Evolutionary conservation across 2,329 filamentous ascomycete genomes (phyloP).

Genomic region (Pyrenochaeta sp.): DNA sequence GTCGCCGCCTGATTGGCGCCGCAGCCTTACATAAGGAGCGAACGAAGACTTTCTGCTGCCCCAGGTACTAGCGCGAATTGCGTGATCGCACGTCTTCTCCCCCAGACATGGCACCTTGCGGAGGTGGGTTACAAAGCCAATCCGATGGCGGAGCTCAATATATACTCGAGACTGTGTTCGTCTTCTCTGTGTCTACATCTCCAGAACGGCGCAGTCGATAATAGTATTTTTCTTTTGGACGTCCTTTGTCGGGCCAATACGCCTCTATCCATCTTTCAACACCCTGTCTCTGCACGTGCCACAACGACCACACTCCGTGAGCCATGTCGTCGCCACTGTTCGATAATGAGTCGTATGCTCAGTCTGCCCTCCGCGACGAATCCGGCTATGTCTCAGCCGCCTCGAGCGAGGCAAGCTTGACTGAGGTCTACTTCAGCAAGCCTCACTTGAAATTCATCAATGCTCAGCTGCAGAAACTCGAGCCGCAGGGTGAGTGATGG

Average conservation of each 20-base stretch:
- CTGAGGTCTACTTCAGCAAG: constrained; percentile 84
- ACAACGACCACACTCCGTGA: constrained; percentile 5
- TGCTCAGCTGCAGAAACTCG: constrained; percentile 83
- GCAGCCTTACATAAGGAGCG: constrained; percentile 28
- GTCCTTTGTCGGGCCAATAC: constrained; percentile 18
- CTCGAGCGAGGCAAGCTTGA: constrained; percentile 69
- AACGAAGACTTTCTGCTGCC: constrained; percentile 31
- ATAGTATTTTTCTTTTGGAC: constrained; percentile 29
- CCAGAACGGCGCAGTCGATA: constrained; percentile 29
- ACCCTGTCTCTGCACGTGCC: constrained; percentile 33
- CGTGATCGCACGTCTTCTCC: constrained; percentile 45
- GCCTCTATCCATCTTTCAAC: constrained; percentile 14
- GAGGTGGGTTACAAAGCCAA: constrained; percentile 41
- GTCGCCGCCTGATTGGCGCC: constrained; percentile 28
- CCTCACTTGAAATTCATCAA: constrained; percentile 92
- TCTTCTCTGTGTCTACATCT: constrained; percentile 21
- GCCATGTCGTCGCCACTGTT: constrained; percentile 42
- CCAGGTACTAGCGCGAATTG: constrained; percentile 41
- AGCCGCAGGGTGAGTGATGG: constrained; percentile 70
- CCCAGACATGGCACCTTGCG: constrained; percentile 36
- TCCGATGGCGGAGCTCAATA: constrained; percentile 39
- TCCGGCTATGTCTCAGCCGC: constrained; percentile 84
- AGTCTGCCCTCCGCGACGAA: constrained; percentile 61
- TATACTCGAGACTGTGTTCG: constrained; percentile 33
- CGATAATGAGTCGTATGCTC: constrained; percentile 33